Base-by-base conservation (phyloP, 306 rosid genomes). In the Dalbergia oliveri region DNA sequence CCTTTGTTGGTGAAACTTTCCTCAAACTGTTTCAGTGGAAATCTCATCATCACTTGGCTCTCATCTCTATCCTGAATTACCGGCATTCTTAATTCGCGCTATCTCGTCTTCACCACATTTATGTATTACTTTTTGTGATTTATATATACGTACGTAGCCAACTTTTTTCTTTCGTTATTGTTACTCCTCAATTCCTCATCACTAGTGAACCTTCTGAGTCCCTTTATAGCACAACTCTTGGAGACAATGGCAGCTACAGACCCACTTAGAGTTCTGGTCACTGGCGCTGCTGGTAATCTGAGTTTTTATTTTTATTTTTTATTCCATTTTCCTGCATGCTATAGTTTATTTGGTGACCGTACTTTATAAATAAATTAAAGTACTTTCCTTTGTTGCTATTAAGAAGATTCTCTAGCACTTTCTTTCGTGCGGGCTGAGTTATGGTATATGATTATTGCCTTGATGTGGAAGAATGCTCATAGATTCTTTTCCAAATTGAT, bases 231-330 rank as follows among this genome's bases (percentile, higher is more conserved):
- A 43, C n/a, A 9, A 26, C 56, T 21, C 23, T 47, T 18, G 64
- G 70, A 72, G 66, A 31, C 59, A 77, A 87, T 91, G 91, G 26
- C 18, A 26, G 31, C 31, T 26, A 26, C 31, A 14, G 66, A 41
- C 59, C 85, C 90, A 12, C 60, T 87, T 68, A 82, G 83, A 82
- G 82, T 91, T 64, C 34, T 85, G 4, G 89, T 88, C 51, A 91
- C 89, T 2, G 94, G 92, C 7, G 90, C 88, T 14, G 91, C 91
- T 19, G 90, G 91, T 90, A 83, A 56, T 69, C 0, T 50, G 43
- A 26, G 31, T 26, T 26, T 26, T 26, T 1, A 26, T 26, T 1
- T 26, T 1, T 26, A 1, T 26, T 26, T 26, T 26, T 26, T 26
- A 26, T 26, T 26, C 31, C 31, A 2, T 26, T 26, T 26, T 26